Evolutionary conservation across 2,329 filamentous ascomycete species (phyloP).

Genomic region (Xylariales sp.): DNA sequence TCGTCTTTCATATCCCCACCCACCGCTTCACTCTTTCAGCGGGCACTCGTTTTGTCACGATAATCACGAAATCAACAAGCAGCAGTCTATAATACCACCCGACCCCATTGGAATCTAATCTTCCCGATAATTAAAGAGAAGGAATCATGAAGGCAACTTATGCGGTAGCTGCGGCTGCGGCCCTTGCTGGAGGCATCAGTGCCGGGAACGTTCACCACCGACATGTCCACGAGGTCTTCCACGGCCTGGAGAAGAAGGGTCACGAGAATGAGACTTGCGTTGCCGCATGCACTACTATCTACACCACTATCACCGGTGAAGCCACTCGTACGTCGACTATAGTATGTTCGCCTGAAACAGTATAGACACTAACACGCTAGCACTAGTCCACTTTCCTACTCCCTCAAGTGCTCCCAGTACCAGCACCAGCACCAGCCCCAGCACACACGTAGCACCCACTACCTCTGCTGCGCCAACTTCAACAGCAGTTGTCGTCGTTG

Average conservation of each 20-base stretch:
- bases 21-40: constrained; percentile 87
- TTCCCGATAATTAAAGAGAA: constrained; percentile 12
- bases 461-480: constrained; percentile 19
- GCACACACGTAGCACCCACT: constrained; percentile 17
- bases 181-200: constrained; percentile 50
- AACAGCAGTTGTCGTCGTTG: constrained; percentile 37
- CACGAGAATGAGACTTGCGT: constrained; percentile 34
- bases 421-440: constrained; percentile 21
- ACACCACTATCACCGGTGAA: constrained; percentile 64
- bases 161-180: constrained; percentile 61
- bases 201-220: constrained; percentile 54
- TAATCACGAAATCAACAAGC: constrained; percentile 18
- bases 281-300: constrained; percentile 72
- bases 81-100: constrained; percentile 22
- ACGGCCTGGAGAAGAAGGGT: constrained; percentile 43
- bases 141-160: constrained; percentile 70
- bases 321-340: constrained; percentile 51
- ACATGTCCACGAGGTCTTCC: constrained; percentile 55
- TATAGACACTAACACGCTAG: constrained; percentile 16
- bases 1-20: constrained; percentile 47
- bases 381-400: constrained; percentile 37
- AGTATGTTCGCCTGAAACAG: constrained; percentile 2
- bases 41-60: constrained; percentile 66
- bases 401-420: constrained; percentile 22
- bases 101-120: constrained; percentile 12